Percentiles rank a stretch among this genome's conserved stretches.
Evolutionary conservation across 1,284 basidiomycete species (phyloP).

Genomic region (Moesziomyces sp.): DNA sequence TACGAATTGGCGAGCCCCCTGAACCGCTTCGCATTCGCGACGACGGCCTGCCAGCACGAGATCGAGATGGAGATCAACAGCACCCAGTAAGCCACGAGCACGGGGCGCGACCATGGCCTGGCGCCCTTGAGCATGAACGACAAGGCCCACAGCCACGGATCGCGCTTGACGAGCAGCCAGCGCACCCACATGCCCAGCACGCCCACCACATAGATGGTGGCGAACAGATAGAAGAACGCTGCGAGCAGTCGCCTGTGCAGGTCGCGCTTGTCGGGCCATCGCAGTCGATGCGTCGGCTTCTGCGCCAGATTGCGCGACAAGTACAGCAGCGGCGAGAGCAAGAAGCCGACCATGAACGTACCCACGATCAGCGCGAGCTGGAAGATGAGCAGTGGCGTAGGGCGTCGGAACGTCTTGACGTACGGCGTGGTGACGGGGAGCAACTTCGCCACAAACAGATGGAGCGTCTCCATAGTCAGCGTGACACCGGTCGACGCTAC

Average conservation of each 20-base stretch:
- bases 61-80: constrained; percentile 82
- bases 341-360: constrained; percentile 87
- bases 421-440: constrained; percentile 75
- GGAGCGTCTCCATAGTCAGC: constrained; percentile 78
- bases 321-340: constrained; percentile 92
- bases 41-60: constrained; percentile 80
- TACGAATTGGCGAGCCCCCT: constrained; percentile 37
- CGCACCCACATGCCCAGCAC: constrained; percentile 91
- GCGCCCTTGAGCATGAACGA: constrained; percentile 76
- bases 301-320: constrained; percentile 92
- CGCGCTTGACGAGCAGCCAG: constrained; percentile 84
- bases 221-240: constrained; percentile 83
- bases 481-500: constrained; percentile 88
- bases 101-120: constrained; percentile 83
- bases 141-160: constrained; percentile 89
- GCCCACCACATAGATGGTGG: constrained; percentile 81
- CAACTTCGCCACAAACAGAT: constrained; percentile 59
- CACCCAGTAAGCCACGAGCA: constrained; percentile 86
- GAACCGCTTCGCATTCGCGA: constrained; percentile 53
- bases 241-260: constrained; percentile 86
- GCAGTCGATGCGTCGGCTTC: constrained; percentile 85
- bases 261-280: constrained; percentile 86
- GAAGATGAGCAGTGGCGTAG: constrained; percentile 89
- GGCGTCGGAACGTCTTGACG: constrained; percentile 90
- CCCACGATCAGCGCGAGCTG: constrained; percentile 94